Evolutionary conservation across 805 yeast species (phyloP).

Genomic region (Maudiozyma bulderi): DNA sequence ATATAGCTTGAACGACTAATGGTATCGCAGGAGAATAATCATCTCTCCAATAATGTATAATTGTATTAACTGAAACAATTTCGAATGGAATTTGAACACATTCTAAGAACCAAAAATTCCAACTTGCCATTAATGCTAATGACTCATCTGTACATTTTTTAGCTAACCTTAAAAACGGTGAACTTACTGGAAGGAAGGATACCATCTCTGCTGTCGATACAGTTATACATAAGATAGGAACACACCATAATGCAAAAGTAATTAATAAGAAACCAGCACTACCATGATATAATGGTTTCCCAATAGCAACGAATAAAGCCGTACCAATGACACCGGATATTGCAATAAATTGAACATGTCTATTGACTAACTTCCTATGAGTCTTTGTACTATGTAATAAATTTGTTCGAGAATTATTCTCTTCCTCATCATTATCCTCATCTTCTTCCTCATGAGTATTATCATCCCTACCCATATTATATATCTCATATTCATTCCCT

Average conservation of each 20-base stretch:
- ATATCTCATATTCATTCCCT: too few relatives aligned
- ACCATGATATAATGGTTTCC: slow-evolving; percentile 50
- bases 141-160: slow-evolving; percentile 72
- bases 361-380: slow-evolving; percentile 43
- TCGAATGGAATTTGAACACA: slow-evolving; percentile 77
- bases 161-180: slow-evolving; percentile 68
- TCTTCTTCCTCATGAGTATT: neutral
- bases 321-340: slow-evolving; percentile 81
- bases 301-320: slow-evolving; percentile 66
- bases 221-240: slow-evolving; percentile 59
- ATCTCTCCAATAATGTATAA: slow-evolving; percentile 73
- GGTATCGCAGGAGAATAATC: slow-evolving; percentile 68
- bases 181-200: slow-evolving; percentile 61
- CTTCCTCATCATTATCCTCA: slow-evolving; percentile 2
- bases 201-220: slow-evolving; percentile 72
- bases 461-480: too few relatives aligned
- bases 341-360: slow-evolving; percentile 73
- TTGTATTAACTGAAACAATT: slow-evolving; percentile 68
- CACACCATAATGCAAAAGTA: slow-evolving; percentile 58
- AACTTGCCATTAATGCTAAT: slow-evolving; percentile 63
- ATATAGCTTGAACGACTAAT: slow-evolving; percentile 50
- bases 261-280: slow-evolving; percentile 65
- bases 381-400: slow-evolving; percentile 21
- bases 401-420: slow-evolving; percentile 11
- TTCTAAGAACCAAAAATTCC: slow-evolving; percentile 71